Percentiles rank a stretch among this genome's conserved stretches.
These are phyloP conservation scores for Apiotrichum gracile DNA, from an alignment of 1,284 basidiomycete species.

Conservation along the genomic window DNA sequence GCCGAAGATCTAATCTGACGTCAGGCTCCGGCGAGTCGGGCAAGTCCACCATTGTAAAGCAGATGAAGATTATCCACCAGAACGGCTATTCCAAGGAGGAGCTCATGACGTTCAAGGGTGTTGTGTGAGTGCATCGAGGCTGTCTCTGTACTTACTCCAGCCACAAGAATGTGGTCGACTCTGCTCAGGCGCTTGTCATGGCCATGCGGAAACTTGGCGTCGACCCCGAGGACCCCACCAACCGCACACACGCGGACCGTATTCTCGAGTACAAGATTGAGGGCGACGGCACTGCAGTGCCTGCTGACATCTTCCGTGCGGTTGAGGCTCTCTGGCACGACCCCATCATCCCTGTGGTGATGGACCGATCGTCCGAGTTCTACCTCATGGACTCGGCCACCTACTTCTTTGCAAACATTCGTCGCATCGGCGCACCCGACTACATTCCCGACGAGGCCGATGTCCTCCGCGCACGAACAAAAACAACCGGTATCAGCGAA, in stretches of 20 bases:
- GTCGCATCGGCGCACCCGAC: constrained; percentile 68
- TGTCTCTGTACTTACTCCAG: constrained; percentile 14
- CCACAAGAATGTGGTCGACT: constrained; percentile 69
- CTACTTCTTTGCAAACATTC: constrained; percentile 85
- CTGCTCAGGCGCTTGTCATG: constrained; percentile 78
- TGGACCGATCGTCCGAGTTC: constrained; percentile 83
- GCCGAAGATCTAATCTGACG: constrained; percentile 1
- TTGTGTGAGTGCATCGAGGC: constrained; percentile 52
- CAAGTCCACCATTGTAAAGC: constrained; percentile 94
- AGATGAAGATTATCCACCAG: constrained; percentile 99
- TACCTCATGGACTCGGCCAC: constrained; percentile 94
- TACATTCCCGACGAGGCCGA: constrained; percentile 87
- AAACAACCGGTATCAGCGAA: constrained; percentile 90
- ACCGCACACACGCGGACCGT: constrained; percentile 58
- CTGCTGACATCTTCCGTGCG: constrained; percentile 59
- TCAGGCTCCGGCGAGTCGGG: constrained; percentile 78
- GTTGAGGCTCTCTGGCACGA: constrained; percentile 86
- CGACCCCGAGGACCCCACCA: constrained; percentile 70
- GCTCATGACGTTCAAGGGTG: constrained; percentile 68
- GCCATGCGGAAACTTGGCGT: constrained; percentile 87
- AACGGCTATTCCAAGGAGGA: constrained; percentile 81
- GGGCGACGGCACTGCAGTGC: constrained; percentile 46
- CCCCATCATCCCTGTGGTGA: constrained; percentile 74
- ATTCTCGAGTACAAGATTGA: constrained; percentile 52
- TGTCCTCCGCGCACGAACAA: constrained; percentile 79